Percentiles rank a stretch among this genome's conserved stretches.
These are phyloP conservation scores for Vitellaria paradoxa DNA, from an alignment of 179 eudicot genomes.

Conservation along the genomic window DNA sequence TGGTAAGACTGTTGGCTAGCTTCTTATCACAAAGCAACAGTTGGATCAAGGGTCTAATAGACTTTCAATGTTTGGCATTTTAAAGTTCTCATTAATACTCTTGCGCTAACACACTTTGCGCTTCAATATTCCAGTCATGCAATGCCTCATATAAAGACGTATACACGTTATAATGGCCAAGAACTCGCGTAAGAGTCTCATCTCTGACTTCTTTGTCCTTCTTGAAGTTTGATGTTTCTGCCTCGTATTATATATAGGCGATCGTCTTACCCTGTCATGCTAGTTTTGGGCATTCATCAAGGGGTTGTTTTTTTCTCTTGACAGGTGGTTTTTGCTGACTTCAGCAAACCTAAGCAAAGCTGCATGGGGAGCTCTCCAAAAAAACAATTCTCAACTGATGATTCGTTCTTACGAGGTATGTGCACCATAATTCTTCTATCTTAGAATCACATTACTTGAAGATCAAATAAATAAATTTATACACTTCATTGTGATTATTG, in stretches of 20 bases:
- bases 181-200: constrained; percentile 72
- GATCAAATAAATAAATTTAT: not conserved
- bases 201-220: constrained; percentile 2
- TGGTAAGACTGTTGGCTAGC: not conserved
- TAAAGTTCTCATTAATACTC: not conserved
- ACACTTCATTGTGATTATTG: not conserved
- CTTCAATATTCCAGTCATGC: constrained; percentile 64
- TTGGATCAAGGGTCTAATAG: not conserved
- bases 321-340: constrained; percentile 94
- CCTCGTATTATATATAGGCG: not conserved
- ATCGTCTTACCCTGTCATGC: not conserved
- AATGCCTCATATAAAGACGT: constrained; percentile 98
- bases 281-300: not conserved
- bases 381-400: constrained; percentile 89
- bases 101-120: constrained; percentile 2
- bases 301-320: not conserved
- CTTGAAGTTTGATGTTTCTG: not conserved
- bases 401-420: constrained; percentile 96
- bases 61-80: not conserved
- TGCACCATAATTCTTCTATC: not conserved
- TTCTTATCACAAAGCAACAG: not conserved
- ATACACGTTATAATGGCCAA: constrained; percentile 82
- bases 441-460: not conserved
- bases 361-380: constrained; percentile 99
- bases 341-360: constrained; percentile 98